Evolutionary conservation across 768 basidiomycete species (phyloP).

Genomic region (Kwoniella bestiolae): DNA sequence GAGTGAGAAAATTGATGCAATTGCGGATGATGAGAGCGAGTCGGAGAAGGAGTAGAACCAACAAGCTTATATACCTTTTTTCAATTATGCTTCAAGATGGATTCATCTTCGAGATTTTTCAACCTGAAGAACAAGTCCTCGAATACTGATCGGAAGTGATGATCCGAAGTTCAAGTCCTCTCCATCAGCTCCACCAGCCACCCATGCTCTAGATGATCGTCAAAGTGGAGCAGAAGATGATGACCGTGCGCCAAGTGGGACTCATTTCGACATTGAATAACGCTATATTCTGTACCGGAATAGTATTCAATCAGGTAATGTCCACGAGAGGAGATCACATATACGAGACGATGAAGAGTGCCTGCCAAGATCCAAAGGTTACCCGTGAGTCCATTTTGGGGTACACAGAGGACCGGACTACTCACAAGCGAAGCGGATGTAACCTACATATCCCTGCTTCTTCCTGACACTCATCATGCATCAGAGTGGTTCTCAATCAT

Average conservation of each 20-base stretch:
- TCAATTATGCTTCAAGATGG: background rate
- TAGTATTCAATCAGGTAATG: background rate
- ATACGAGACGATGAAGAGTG: background rate
- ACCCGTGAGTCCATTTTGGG: background rate
- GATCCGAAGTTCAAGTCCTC: background rate
- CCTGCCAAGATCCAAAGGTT: slow-evolving; percentile 14
- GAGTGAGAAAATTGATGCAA: background rate
- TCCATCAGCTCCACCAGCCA: background rate
- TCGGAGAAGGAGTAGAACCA: background rate
- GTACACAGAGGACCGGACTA: no score
- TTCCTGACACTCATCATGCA: no score
- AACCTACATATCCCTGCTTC: no score
- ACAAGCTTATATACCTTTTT: slow-evolving; percentile 7
- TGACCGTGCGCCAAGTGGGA: slow-evolving; percentile 25
- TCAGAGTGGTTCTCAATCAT: no score
- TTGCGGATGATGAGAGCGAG: background rate
- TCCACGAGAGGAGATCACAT: no score
- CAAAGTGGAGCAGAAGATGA: no score
- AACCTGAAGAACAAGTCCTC: background rate
- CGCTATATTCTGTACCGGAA: no score
- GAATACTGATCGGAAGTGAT: background rate
- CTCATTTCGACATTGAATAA: no score
- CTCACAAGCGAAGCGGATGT: no score
- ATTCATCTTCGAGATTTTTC: background rate
- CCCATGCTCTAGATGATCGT: no score